Evolutionary conservation across 1,139 yeast species (phyloP), one percentile per base, ranked within the genome.

Genomic region (Geotrichum reessii): DNA sequence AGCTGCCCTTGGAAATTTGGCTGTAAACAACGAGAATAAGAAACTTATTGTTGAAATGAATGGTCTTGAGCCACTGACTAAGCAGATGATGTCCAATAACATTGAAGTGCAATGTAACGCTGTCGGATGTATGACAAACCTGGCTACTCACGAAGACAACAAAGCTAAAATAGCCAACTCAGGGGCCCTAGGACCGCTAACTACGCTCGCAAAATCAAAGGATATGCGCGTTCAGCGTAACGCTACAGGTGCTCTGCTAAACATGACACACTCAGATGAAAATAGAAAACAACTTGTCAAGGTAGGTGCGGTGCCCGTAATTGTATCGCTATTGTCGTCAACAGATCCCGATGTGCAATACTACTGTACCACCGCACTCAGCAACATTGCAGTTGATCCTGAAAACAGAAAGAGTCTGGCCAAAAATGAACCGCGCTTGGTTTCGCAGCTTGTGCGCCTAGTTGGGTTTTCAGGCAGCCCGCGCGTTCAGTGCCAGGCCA

Each of bases 21-120:
- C 99, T 0, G 99, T 93, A 51, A 92, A 93, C 74, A 92, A 92
- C 69, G 97, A 89, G 64, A 93, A 95, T 76, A 93, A 93, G 73
- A 82, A 88, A 28, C 79, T 93, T 58, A 93, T 95, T 64, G 99
- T 95, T 31, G 97, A 92, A 70, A 90, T 95, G 97, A 98, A 98
- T 37, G 99, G 99, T 1, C 81, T 93, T 61, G 97, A 92, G 65
- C 98, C 99, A 6, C 81, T 93, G 57, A 93, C 92, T 67, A 86
- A 95, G 72, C 99, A 95, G 75, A 93, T 93, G 99, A 86, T 90
- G 87, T 87, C 96, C 51, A 84, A 95, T 59, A 93, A 95, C 69
- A 95, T 93, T 62, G 99, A 93, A 73, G 99, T 95, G 47, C 99
- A 95, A 74, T 93, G 99, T 74, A 93, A 93, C 71, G 99, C 99